phyloP scores from a whole-genome alignment of 164 flowering plant species.

The Houttuynia cordata region DNA sequence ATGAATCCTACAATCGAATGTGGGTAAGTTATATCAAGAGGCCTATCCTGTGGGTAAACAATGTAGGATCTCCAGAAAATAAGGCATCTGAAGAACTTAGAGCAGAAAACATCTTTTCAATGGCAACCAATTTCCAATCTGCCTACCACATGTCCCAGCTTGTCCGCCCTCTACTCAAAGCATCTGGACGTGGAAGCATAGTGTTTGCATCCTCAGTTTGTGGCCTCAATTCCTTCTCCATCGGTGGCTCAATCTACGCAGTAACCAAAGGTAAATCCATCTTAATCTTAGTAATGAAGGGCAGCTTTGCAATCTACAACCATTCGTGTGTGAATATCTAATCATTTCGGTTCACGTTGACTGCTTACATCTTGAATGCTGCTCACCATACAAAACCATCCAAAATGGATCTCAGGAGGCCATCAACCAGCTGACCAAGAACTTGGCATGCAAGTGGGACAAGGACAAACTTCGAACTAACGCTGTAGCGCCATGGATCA shows the following conservation, averaged over 20 bases:
- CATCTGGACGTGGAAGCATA: conserved; percentile 54
- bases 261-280: conserved; percentile 77
- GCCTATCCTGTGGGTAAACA: too few species aligned
- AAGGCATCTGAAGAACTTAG: conserved; percentile 46
- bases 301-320: too few species aligned
- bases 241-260: conserved; percentile 38
- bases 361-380: too few species aligned
- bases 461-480: conserved; percentile 17
- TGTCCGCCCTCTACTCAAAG: conserved; percentile 59
- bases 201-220: conserved; percentile 79
- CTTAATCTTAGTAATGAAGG: too few species aligned
- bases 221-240: conserved; percentile 25
- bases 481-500: conserved; percentile 15
- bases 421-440: conserved; percentile 17
- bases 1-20: too few species aligned
- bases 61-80: too few species aligned
- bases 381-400: too few species aligned
- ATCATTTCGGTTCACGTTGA: too few species aligned
- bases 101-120: conserved; percentile 35
- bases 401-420: conserved; percentile 11
- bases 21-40: too few species aligned
- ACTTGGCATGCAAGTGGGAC: conserved; percentile 26
- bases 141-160: conserved; percentile 62
- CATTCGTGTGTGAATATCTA: too few species aligned
- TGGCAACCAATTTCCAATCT: conserved; percentile 59